Conservation (phyloP, 1,139 yeast species). For the Yamadazyma dushanensis region DNA sequence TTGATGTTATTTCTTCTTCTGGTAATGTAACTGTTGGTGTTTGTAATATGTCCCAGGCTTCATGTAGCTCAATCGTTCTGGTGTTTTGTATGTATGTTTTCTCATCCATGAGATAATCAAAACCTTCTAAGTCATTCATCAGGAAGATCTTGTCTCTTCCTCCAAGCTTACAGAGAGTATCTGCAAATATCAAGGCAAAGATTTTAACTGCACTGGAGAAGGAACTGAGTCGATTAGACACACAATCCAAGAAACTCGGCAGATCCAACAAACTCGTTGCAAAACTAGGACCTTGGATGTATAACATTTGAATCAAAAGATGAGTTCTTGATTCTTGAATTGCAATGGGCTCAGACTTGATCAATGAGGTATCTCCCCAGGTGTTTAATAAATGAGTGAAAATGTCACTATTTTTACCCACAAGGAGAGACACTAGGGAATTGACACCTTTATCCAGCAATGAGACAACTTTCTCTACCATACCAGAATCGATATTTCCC, state of each 20-base stretch:
- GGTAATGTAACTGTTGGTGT: slow-evolving; percentile 10
- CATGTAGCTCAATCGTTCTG: slow-evolving; percentile 2
- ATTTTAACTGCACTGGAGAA: slow-evolving; percentile 40
- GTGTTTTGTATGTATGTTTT: slow-evolving; percentile 1
- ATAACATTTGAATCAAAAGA: slow-evolving; percentile 34
- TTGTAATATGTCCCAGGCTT: slow-evolving; percentile 19
- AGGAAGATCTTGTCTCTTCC: slow-evolving; percentile 36
- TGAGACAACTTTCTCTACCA: slow-evolving; percentile 1
- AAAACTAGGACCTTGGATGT: slow-evolving; percentile 17
- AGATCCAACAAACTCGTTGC: slow-evolving; percentile 23
- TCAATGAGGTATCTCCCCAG: slow-evolving; percentile 32
- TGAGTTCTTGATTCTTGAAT: slow-evolving; percentile 38
- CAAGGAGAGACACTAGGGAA: slow-evolving; percentile 4
- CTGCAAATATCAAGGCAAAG: slow-evolving; percentile 49
- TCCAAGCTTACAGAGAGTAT: slow-evolving; percentile 38
- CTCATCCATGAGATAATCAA: slow-evolving; percentile 10
- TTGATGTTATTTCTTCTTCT: slow-evolving; percentile 5
- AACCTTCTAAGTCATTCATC: slow-evolving; percentile 13
- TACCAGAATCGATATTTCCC: background rate
- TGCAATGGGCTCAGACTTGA: slow-evolving; percentile 35
- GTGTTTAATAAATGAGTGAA: slow-evolving; percentile 14
- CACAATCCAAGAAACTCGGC: slow-evolving; percentile 36
- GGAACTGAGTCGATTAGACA: slow-evolving; percentile 48
- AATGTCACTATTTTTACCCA: background rate
- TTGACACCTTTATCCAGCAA: background rate